A percentile compares a stretch with the other conserved stretches of the same genome.
phyloP scores from a whole-genome alignment of 2,329 filamentous ascomycete genomes.

The Diaporthe sp. region DNA sequence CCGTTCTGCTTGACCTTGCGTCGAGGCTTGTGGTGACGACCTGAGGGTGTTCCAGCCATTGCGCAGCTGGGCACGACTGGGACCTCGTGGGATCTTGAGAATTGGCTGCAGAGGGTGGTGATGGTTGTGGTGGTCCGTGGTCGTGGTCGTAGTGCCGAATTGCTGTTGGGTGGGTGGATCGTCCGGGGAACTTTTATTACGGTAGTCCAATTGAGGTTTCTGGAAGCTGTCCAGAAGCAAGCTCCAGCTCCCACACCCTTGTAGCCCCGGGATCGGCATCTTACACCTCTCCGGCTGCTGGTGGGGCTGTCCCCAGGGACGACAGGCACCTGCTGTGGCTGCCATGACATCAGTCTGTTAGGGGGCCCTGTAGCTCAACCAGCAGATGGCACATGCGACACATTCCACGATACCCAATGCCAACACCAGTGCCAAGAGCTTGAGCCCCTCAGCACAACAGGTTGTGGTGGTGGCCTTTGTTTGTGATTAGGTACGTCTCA shows the following conservation, averaged over 20 bases:
- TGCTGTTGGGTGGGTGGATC: conserved; percentile 7
- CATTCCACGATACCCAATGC: conserved; percentile 15
- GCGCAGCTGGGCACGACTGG: background rate
- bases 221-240: conserved; percentile 40
- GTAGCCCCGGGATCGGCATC: conserved; percentile 37
- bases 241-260: conserved; percentile 7
- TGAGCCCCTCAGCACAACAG: conserved; percentile 17
- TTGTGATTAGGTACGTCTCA: background rate
- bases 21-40: conserved; percentile 71
- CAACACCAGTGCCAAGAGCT: conserved; percentile 26
- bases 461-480: background rate
- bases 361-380: conserved; percentile 27
- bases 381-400: conserved; percentile 16
- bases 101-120: background rate
- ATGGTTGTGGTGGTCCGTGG: conserved; percentile 21
- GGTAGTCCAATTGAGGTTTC: conserved; percentile 18
- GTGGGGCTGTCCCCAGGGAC: conserved; percentile 11
- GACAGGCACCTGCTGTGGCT: background rate
- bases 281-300: conserved; percentile 12
- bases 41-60: conserved; percentile 62
- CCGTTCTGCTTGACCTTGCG: conserved; percentile 68
- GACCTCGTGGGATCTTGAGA: background rate
- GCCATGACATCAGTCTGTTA: conserved; percentile 26
- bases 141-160: background rate
- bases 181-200: conserved; percentile 7